Base-by-base conservation (phyloP, 2,329 filamentous ascomycete species). In the Dothideomycetes sp. region DNA sequence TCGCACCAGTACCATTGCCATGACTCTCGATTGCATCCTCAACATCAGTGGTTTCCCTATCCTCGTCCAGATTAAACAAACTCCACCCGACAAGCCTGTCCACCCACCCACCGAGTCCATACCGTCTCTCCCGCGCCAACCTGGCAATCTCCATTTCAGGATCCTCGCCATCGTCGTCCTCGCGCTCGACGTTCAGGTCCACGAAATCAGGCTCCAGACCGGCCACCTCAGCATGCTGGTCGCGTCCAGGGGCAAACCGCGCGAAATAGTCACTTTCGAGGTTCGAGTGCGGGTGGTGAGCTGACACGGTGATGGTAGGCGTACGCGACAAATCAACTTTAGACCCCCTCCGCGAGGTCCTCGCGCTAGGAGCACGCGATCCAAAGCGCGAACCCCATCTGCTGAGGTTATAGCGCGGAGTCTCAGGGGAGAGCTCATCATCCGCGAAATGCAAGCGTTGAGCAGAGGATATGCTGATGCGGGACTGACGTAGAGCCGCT, bases 31-130 rank as follows among this genome's bases (percentile, higher is more conserved):
- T n/a, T n/a, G n/a, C 49, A 34, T 57, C 52, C 29, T 53, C 50
- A 18, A 54, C 52, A 33, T 54, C 56, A 10, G 49, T 58, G 31
- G 54, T 57, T 30, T 64, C 63, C n/a, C 52, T 57, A 24, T 72
- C 68, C 36, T 70, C 67, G 8, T 72, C 69, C 1, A 70, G 65
- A 3, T 64, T 64, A 47, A 77, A 77, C 31, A 76, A 46, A 9
- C 66, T 68, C 66, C 72, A 75, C 22, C 72, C 72, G 42, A 78
- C 71, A 27, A 78, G 50, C 17, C 66, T 59, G 47, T 79, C 75
- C 49, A 79, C 63, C 65, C 72, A 70, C 8, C 64, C 58, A 0
- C 74, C 22, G 4, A 78, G 37, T 11, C 40, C 43, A 17, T 16
- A 42, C 11, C 33, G 34, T 19, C 41, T 30, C 29, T 41, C 39